Evolutionary conservation across 306 rosid genomes (phyloP).

Genomic region (Citrullus colocynthis): DNA sequence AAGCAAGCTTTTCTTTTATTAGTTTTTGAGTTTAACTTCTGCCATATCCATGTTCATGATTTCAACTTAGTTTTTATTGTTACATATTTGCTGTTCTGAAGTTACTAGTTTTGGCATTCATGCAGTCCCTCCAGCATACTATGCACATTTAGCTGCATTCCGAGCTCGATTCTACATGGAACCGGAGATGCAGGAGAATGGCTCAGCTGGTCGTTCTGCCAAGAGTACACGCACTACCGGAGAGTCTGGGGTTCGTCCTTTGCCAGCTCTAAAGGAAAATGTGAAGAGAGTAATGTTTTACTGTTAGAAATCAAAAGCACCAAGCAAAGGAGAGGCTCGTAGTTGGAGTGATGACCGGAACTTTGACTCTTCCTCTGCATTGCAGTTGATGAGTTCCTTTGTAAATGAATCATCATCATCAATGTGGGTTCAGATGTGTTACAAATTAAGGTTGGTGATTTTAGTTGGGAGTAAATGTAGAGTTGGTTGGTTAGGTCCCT

Average conservation of each 20-base stretch:
- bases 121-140: conserved; percentile 90
- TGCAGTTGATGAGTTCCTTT: not conserved
- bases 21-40: not conserved
- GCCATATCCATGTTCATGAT: not conserved
- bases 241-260: conserved; percentile 65
- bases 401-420: conserved; percentile 1
- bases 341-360: not conserved
- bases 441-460: not conserved
- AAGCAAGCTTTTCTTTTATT: conserved; percentile 13
- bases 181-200: conserved; percentile 73
- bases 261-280: conserved; percentile 89
- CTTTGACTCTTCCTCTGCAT: not conserved
- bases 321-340: not conserved
- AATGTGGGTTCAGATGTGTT: conserved; percentile 1
- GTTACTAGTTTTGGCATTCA: conserved; percentile 3
- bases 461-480: conserved; percentile 4
- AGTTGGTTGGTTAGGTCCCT: not conserved
- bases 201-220: conserved; percentile 31
- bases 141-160: conserved; percentile 92
- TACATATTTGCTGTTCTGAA: not conserved
- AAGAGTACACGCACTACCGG: conserved; percentile 40
- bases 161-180: conserved; percentile 92
- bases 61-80: not conserved
- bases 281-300: conserved; percentile 98
- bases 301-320: conserved; percentile 27